Base-by-base conservation (phyloP, 1,139 yeast genomes). In the Taphrina betulina region DNA sequence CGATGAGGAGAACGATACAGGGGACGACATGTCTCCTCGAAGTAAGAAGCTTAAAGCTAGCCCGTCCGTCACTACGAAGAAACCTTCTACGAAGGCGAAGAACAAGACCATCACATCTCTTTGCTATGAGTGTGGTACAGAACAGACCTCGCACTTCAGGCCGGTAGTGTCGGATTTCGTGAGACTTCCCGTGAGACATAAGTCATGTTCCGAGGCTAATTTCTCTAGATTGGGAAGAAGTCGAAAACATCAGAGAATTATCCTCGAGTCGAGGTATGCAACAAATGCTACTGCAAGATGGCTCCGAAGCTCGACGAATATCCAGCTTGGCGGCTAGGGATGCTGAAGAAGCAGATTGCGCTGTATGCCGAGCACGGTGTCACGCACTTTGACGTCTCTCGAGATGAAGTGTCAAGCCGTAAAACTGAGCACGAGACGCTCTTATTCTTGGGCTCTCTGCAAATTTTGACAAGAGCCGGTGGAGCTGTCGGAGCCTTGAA, bases 211-310 rank as follows among this genome's bases (percentile, higher is more conserved):
- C n/a, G n/a, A n/a, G n/a, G n/a, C n/a, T n/a, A n/a, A n/a, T n/a
- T n/a, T 19, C 10, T 16, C 16, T 20, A 43, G 48, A 43, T 43
- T 43, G 54, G 54, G 17, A 50, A 50, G 36, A 50, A 50, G 31
- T 50, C 54, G n/a, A 50, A 50, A 23, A 42, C 46, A 5, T 28
- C 46, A 22, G 54, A 38, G 16, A 20, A 20, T 3, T 38, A 34
- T 17, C 38, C 54, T 16, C 34, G 54, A 3, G 54, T 50, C 2
- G 54, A 38, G 22, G 54, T 50, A 19, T 50, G 54, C 34, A 50
- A 50, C 34, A 31, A 42, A 24, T 50, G 54, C 28, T 50, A 50
- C 41, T 50, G 54, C 41, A 50, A 50, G 34, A 50, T 50, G 54
- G 54, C 54, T 10, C 54, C 54, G n/a, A 31, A 35, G 14, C 40